Percentiles rank a stretch among this genome's conserved stretches.
These are phyloP conservation scores for Penicillium canescens DNA, from an alignment of 495 filamentous ascomycete genomes.

Conservation along the genomic window DNA sequence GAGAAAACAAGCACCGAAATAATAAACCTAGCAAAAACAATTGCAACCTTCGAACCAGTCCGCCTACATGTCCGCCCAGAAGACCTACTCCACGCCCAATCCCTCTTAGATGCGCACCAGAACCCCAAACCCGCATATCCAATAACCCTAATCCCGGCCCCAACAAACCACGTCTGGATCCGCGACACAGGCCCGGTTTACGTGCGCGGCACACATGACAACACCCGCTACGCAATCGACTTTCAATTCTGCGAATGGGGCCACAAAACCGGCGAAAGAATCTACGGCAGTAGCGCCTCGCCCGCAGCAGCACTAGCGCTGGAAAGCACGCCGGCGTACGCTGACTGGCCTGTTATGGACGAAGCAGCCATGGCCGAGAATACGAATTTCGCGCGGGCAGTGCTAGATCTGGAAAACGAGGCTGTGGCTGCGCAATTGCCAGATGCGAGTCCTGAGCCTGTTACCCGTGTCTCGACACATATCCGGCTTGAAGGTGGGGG, in stretches of 20 bases:
- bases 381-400: conserved; percentile 23
- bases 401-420: conserved; percentile 23
- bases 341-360: conserved; percentile 25
- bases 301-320: conserved; percentile 4
- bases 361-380: conserved; percentile 18
- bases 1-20: conserved; percentile 28
- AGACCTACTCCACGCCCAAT: conserved; percentile 15
- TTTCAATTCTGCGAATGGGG: conserved; percentile 40
- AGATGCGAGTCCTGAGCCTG: background rate
- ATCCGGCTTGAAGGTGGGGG: conserved; percentile 34
- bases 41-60: conserved; percentile 36
- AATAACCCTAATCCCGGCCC: conserved; percentile 19
- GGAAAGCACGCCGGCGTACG: background rate
- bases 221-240: conserved; percentile 27
- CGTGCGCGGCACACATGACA: conserved; percentile 20
- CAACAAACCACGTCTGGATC: conserved; percentile 38
- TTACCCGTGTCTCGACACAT: conserved; percentile 18
- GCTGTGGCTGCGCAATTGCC: background rate
- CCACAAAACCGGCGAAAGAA: conserved; percentile 17
- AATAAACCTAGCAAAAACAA: conserved; percentile 27
- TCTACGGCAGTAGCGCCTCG: conserved; percentile 16
- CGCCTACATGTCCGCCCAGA: conserved; percentile 32
- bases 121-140: background rate
- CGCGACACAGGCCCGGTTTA: conserved; percentile 39
- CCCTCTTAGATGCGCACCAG: conserved; percentile 16